These are phyloP conservation scores for Fagus sylvatica DNA, from an alignment of 306 rosid genomes.

Conservation along the genomic window DNA sequence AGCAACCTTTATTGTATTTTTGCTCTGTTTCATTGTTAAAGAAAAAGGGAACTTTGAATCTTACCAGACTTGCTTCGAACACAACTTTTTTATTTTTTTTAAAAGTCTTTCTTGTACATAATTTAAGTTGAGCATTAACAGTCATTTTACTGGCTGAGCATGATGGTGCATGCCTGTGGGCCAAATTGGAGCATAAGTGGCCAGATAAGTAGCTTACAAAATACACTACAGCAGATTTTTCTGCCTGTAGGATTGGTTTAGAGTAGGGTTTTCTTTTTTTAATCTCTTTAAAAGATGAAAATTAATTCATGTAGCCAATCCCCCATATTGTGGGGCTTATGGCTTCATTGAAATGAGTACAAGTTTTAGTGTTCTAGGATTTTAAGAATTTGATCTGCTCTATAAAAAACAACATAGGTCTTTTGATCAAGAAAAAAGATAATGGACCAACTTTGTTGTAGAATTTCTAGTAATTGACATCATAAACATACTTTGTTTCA, in stretches of 20 bases:
- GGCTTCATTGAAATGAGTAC: background rate
- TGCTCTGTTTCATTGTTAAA: background rate
- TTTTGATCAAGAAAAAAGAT: slow-evolving; percentile 1
- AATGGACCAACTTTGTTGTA: background rate
- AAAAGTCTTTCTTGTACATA: background rate
- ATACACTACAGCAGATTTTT: background rate
- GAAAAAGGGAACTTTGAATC: background rate
- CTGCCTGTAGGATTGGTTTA: background rate
- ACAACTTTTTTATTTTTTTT: background rate
- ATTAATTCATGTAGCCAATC: background rate
- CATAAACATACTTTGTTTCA: background rate
- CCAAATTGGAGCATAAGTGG: background rate
- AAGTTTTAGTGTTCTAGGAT: background rate
- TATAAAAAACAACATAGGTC: background rate
- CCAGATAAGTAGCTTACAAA: background rate
- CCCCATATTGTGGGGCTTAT: background rate
- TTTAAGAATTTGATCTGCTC: background rate
- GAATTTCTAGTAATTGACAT: background rate
- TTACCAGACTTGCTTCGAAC: background rate
- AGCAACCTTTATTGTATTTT: background rate
- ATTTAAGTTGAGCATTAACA: background rate
- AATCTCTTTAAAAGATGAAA: background rate
- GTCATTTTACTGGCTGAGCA: background rate
- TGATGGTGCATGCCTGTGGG: background rate
- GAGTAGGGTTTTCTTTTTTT: background rate